Evolutionary conservation across 305 asterid genomes (phyloP).

Genomic region (Fraxinus nigra): DNA sequence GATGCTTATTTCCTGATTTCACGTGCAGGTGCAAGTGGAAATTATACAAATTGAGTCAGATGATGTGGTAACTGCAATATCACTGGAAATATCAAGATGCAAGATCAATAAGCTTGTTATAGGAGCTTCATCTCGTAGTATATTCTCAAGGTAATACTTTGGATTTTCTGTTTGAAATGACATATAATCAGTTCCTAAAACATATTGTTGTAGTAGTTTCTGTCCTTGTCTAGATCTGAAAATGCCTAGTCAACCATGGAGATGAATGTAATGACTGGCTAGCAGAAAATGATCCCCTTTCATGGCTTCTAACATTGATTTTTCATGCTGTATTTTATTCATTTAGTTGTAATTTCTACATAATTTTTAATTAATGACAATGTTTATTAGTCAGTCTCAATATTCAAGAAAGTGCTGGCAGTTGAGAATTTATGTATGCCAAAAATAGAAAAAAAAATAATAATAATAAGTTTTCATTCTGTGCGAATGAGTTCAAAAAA

Average conservation of each 20-base stretch:
- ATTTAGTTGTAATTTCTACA: not conserved
- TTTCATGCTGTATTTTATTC: not conserved
- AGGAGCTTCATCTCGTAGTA: conserved; percentile 69
- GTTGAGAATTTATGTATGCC: not conserved
- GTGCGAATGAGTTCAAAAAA: not conserved
- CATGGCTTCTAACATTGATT: not conserved
- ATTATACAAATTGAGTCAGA: conserved; percentile 70
- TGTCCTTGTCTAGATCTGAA: not conserved
- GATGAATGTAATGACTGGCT: not conserved
- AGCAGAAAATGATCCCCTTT: not conserved
- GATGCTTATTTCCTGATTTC: not conserved
- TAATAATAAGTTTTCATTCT: not conserved
- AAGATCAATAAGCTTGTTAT: conserved; percentile 62
- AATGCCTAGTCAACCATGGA: not conserved
- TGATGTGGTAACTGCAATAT: conserved; percentile 56
- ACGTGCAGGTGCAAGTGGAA: conserved; percentile 69
- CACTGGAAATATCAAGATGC: conserved; percentile 38
- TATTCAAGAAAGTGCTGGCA: not conserved
- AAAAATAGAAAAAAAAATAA: not conserved
- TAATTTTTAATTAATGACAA: not conserved
- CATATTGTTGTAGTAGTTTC: not conserved
- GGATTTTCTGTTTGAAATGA: not conserved
- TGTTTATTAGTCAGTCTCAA: not conserved
- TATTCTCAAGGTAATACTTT: conserved; percentile 59
- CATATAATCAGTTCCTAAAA: not conserved